phyloP scores from a whole-genome alignment of 331 rosid genomes.

The Pyrus hybrid region DNA sequence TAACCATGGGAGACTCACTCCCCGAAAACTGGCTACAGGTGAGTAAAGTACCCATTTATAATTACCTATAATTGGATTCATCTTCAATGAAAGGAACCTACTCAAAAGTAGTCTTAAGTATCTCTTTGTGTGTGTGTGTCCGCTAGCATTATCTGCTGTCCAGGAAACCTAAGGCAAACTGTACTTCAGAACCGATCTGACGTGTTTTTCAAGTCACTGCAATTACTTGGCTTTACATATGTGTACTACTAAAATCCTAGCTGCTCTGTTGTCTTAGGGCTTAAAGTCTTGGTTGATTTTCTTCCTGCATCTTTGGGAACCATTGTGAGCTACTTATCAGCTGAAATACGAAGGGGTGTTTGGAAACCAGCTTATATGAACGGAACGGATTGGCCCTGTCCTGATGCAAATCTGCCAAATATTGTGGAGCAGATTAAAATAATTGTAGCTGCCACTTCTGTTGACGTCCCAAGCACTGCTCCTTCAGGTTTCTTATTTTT shows the following conservation, averaged over 20 bases:
- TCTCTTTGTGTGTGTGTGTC: no score
- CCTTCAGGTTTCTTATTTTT: constrained; percentile 1
- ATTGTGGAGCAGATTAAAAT: constrained; percentile 2
- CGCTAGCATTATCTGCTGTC: not conserved
- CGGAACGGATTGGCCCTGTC: constrained; percentile 20
- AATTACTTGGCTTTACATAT: not conserved
- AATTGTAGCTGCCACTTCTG: constrained; percentile 11
- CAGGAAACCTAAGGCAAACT: not conserved
- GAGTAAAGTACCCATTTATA: not conserved
- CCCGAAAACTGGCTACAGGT: constrained; percentile 14
- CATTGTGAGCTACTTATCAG: constrained; percentile 11
- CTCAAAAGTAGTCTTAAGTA: no score
- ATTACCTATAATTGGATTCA: not conserved
- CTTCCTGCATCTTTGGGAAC: constrained; percentile 14
- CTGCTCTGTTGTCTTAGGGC: not conserved
- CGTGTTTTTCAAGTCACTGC: no score
- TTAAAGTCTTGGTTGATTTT: constrained; percentile 8
- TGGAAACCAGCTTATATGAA: constrained; percentile 16
- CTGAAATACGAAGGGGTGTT: constrained; percentile 8
- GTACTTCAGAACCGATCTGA: no score
- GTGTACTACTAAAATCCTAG: not conserved
- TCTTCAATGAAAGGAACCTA: no score
- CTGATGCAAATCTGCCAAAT: constrained; percentile 8
- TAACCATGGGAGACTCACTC: constrained; percentile 12
- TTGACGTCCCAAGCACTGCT: not conserved